These are phyloP conservation scores for Mycena haematopus DNA, from an alignment of 768 basidiomycete species.

Conservation along the genomic window DNA sequence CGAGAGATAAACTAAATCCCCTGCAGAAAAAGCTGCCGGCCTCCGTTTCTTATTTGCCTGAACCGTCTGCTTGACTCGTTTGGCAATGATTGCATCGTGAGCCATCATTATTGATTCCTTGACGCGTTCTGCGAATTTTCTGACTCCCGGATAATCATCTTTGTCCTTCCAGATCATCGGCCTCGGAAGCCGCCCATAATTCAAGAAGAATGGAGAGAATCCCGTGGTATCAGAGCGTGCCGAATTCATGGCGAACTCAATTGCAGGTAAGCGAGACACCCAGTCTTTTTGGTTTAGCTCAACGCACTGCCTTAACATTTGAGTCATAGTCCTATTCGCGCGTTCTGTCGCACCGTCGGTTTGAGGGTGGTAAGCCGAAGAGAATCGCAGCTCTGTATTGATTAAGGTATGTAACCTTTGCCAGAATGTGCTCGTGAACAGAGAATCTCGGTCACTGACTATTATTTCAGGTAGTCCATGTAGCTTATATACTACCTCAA, in stretches of 20 bases:
- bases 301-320: slow-evolving; percentile 23
- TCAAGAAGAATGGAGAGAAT: slow-evolving; percentile 37
- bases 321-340: slow-evolving; percentile 34
- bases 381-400: slow-evolving; percentile 5
- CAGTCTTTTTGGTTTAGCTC: background rate
- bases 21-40: slow-evolving; percentile 29
- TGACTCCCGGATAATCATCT: slow-evolving; percentile 15
- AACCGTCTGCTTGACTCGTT: slow-evolving; percentile 35
- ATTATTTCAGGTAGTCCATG: slow-evolving; percentile 37
- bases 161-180: slow-evolving; percentile 29
- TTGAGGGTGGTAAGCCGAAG: slow-evolving; percentile 39
- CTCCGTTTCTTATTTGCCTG: slow-evolving; percentile 32
- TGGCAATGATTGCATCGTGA: slow-evolving; percentile 35
- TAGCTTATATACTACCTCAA: slow-evolving; percentile 29
- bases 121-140: slow-evolving; percentile 14
- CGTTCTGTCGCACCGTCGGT: slow-evolving; percentile 1
- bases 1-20: slow-evolving; percentile 37
- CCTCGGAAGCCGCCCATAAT: slow-evolving; percentile 30
- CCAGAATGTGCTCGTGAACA: slow-evolving; percentile 15
- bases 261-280: background rate
- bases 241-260: background rate
- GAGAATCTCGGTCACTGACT: slow-evolving; percentile 34
- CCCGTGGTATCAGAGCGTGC: slow-evolving; percentile 29
- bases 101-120: slow-evolving; percentile 34
- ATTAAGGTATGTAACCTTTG: slow-evolving; percentile 3